These are phyloP conservation scores for Panus rudis DNA, from an alignment of 768 basidiomycete species.

Conservation along the genomic window DNA sequence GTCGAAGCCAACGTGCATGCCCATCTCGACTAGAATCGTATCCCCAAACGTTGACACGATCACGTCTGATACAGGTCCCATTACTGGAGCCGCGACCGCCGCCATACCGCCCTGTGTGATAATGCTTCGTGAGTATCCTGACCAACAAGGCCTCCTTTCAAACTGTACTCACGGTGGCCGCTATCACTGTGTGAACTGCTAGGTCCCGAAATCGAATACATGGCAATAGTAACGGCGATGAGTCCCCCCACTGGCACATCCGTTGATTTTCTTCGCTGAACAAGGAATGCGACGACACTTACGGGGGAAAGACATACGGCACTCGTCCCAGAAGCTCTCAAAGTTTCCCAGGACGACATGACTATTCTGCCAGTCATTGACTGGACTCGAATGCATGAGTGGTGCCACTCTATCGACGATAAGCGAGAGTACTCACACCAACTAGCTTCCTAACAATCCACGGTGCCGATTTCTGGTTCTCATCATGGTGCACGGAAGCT, in stretches of 20 bases:
- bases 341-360: conserved; percentile 56
- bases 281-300: conserved; percentile 15
- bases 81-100: conserved; percentile 39
- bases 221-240: conserved; percentile 53
- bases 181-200: conserved; percentile 53
- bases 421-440: conserved; percentile 37
- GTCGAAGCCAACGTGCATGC: conserved; percentile 48
- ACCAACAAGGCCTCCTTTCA: not conserved
- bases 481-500: conserved; percentile 32
- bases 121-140: conserved; percentile 4
- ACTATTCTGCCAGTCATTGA: conserved; percentile 58
- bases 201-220: conserved; percentile 60
- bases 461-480: conserved; percentile 50
- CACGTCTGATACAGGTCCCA: conserved; percentile 49
- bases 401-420: not conserved
- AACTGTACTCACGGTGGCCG: conserved; percentile 42
- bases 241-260: conserved; percentile 50
- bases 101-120: conserved; percentile 37
- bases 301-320: conserved; percentile 59
- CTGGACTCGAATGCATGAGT: conserved; percentile 22
- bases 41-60: conserved; percentile 46
- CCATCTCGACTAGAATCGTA: conserved; percentile 51
- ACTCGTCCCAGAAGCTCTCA: conserved; percentile 51
- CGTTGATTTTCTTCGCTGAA: conserved; percentile 1
- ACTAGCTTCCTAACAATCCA: conserved; percentile 62